Conservation (phyloP, 768 basidiomycete genomes). For the Podaxis mareebaensis region DNA sequence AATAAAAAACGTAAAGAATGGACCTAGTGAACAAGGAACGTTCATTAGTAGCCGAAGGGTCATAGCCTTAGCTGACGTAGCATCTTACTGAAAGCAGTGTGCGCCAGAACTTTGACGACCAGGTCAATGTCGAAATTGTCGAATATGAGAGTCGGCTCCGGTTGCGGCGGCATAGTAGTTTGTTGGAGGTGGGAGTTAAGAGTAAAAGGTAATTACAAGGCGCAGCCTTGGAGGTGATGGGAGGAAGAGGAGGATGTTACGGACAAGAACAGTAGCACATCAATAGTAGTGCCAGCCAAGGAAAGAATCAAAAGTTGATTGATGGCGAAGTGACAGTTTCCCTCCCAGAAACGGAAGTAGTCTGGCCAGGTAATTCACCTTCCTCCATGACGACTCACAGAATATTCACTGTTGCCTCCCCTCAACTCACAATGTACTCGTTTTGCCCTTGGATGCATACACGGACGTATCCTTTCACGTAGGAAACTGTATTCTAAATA, state of each 20-base stretch:
- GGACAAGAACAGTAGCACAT: not conserved
- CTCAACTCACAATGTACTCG: too few species aligned
- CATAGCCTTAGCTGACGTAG: not conserved
- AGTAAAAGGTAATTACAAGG: conserved; percentile 22
- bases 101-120: conserved; percentile 72
- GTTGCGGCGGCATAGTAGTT: conserved; percentile 29
- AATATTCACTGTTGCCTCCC: too few species aligned
- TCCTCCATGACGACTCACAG: not conserved
- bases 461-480: too few species aligned
- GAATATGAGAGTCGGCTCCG: conserved; percentile 53
- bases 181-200: not conserved
- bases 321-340: not conserved
- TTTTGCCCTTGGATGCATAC: too few species aligned
- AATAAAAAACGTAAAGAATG: conserved; percentile 81
- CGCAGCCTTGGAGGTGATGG: conserved; percentile 26
- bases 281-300: not conserved
- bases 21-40: conserved; percentile 47
- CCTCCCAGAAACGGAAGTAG: not conserved
- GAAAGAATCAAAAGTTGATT: conserved; percentile 2
- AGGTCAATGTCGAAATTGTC: conserved; percentile 78
- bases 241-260: not conserved
- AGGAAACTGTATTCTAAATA: too few species aligned
- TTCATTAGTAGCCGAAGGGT: conserved; percentile 5
- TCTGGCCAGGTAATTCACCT: not conserved
- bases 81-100: conserved; percentile 77